Evolutionary conservation across 2,329 filamentous ascomycete species (phyloP).

Genomic region (Metarhizium album): DNA sequence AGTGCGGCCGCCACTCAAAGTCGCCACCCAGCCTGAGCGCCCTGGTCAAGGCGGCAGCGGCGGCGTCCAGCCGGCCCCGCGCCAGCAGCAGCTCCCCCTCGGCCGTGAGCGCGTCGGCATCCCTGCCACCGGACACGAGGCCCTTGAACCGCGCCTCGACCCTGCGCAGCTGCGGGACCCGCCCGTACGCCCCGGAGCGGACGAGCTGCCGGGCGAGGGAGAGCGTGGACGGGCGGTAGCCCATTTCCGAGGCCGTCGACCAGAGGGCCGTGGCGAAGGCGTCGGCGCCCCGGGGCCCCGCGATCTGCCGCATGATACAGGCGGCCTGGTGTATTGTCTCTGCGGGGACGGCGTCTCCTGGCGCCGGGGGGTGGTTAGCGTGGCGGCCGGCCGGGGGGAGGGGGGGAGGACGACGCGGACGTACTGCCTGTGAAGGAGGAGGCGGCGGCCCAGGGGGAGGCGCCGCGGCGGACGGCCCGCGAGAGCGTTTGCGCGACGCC

Average conservation of each 20-base stretch:
- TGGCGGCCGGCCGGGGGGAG: no score
- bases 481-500: conserved; percentile 12
- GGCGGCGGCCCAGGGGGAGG: conserved; percentile 10
- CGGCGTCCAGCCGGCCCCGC: conserved; percentile 14
- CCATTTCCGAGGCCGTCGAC: conserved; percentile 20
- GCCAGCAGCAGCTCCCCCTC: conserved; percentile 20
- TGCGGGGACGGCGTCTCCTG: conserved; percentile 13
- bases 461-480: conserved; percentile 12
- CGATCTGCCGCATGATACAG: conserved; percentile 16
- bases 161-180: conserved; percentile 8
- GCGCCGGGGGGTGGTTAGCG: not conserved
- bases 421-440: conserved; percentile 14
- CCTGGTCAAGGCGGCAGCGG: conserved; percentile 12
- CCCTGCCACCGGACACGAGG: conserved; percentile 18
- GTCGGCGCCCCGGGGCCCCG: conserved; percentile 2
- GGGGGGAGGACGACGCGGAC: conserved; percentile 1
- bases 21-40: conserved; percentile 13
- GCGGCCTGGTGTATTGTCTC: conserved; percentile 17
- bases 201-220: conserved; percentile 15
- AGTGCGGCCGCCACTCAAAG: conserved; percentile 19
- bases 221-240: conserved; percentile 21
- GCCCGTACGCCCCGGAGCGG: conserved; percentile 11
- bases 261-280: conserved; percentile 17
- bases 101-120: conserved; percentile 24
- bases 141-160: conserved; percentile 19